Evolutionary conservation across 2,329 filamentous ascomycete genomes (phyloP), one percentile per base, ranked within the genome.

Genomic region (Bipolaris cookei): DNA sequence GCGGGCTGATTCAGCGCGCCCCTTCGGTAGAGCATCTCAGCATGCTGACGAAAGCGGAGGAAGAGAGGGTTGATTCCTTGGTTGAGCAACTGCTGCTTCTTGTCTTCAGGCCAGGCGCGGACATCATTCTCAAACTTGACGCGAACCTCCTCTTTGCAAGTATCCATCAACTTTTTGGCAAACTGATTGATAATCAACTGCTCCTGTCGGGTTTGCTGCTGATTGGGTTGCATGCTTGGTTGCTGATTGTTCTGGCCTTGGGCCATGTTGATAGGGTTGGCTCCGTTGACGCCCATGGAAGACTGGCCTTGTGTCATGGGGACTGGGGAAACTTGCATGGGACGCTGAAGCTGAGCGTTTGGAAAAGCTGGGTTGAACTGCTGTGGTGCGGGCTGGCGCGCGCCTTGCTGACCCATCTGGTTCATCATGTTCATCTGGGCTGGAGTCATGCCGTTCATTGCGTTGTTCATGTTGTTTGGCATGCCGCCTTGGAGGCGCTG

Each of bases 261-360:
- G 38, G 43, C 20, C 49, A 54, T 57, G 23, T 57, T 57, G 49
- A 44, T 14, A 14, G 54, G 54, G 51, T 70, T 68, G 14, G 64
- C 62, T 11, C 58, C 62, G 49, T 75, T 74, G 46, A 72, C 69
- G 18, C 72, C 70, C 70, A 76, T 75, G 8, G 65, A 63, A 2
- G 73, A 69, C 14, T 68, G 67, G 32, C 63, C 62, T 32, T 73
- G 71, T 16, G 65, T 56, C 74, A 75, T 76, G 21, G 76, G 74
- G 42, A 84, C 80, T 0, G 81, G 78, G 2, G 82, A 83, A 3
- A 78, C 68, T 61, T 84, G 83, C 77, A 84, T 80, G 21, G 75
- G 80, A 20, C 79, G 80, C 52, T 80, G 81, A 59, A 83, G 76
- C 55, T 83, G 81, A 18, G 80, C 77, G 48, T 76, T 76, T 11